Evolutionary conservation across 345 rosid species (phyloP), one percentile per base, ranked within the genome.

Genomic region (Syzygium oleosum): DNA sequence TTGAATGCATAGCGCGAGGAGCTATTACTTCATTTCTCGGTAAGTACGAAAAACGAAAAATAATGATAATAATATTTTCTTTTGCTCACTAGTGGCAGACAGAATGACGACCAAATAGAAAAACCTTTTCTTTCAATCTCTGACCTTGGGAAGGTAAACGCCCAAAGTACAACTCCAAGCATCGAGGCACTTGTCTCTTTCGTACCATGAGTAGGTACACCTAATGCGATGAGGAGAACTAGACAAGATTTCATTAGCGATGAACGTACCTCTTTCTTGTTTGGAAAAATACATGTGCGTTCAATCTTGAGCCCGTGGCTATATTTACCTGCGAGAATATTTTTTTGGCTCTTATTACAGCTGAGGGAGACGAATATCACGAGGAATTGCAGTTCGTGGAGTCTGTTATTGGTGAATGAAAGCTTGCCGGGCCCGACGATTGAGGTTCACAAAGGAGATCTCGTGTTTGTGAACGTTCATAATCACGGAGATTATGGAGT

Each of bases 401-500:
- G 52, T 22, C 61, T 86, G 17, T 41, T 85, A 25, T 23, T 51
- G 12, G 87, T 86, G 12, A 86, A 86, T 23, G 87, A 61, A 19
- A 86, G 87, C 79, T 61, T 86, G 1, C 87, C 87, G 15, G 87
- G 87, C 15, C 87, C 87, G 6, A 51, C 52, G 9, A 86, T 86
- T 25, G 13, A 51, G 10, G 87, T 51, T 31, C 52, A 58, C 49
- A 58, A 51, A 61, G 87, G 87, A 5, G 87, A 86, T 31, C 61
- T n/a, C 8, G 79, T 63, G 34, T 61, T 31, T 22, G 87, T 61
- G 21, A 86, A 86, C 25, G 78, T 86, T 6, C 87, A 86, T 51
- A 86, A 86, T 49, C 87, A 86, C 38, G 87, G 87, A 61, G 87
- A 86, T 31, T 61, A 86, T 23, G 87, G 79, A 43, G 79, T 86